These are phyloP conservation scores for Gossypium laxum DNA, from an alignment of 441 rosid species.

Conservation along the genomic window DNA sequence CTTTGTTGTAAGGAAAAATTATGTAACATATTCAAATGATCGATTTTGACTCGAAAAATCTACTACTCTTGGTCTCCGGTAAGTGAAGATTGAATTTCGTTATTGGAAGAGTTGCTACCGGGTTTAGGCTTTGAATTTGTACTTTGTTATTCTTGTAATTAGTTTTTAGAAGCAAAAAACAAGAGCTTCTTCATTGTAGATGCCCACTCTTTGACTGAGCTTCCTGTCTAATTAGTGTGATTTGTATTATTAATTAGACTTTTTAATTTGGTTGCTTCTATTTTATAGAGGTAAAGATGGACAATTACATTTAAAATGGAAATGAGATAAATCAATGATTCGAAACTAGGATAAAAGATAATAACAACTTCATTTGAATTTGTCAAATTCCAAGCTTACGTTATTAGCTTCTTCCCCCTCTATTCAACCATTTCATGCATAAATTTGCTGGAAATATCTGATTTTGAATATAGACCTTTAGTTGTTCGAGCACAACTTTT, in stretches of 20 bases:
- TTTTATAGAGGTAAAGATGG: too few species aligned
- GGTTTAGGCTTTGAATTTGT: not conserved
- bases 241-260: not conserved
- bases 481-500: not conserved
- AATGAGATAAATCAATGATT: too few species aligned
- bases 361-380: too few species aligned
- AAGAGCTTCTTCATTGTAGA: not conserved
- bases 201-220: not conserved
- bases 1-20: not conserved
- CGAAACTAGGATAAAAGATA: too few species aligned
- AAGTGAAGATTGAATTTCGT: not conserved
- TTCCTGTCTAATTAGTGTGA: not conserved
- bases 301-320: too few species aligned
- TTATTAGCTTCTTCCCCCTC: too few species aligned
- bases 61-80: not conserved
- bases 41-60: too few species aligned
- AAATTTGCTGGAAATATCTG: not conserved
- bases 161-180: not conserved
- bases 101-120: not conserved
- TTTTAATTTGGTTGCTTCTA: not conserved
- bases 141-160: not conserved
- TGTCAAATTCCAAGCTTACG: too few species aligned
- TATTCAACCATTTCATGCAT: not conserved
- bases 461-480: not conserved
- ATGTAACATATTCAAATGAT: too few species aligned